These are phyloP conservation scores for Boletus rex-veris DNA, from an alignment of 768 basidiomycete genomes.

Conservation along the genomic window DNA sequence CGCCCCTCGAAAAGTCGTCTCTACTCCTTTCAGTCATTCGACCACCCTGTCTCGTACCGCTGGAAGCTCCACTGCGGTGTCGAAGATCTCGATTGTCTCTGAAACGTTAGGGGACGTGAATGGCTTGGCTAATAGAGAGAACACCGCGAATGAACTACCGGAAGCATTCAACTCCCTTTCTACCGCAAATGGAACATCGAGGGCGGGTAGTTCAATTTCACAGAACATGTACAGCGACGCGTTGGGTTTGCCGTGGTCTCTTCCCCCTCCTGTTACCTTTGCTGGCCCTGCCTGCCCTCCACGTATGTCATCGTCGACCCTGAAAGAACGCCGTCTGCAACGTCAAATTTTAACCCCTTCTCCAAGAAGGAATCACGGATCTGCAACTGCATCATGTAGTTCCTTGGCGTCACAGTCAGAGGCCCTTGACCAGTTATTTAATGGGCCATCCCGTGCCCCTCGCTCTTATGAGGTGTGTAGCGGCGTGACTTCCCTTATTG, in stretches of 20 bases:
- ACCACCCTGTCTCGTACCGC: constrained; percentile 6
- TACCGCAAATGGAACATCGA: constrained; percentile 4
- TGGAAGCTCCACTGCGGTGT: too few species aligned
- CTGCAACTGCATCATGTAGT: constrained; percentile 2
- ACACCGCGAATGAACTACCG: constrained; percentile 21
- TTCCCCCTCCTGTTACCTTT: constrained; percentile 45
- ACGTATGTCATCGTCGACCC: constrained; percentile 15
- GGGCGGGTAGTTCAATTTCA: constrained; percentile 4
- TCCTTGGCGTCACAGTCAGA: constrained; percentile 28
- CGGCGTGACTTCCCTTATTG: background rate
- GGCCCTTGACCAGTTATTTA: constrained; percentile 39
- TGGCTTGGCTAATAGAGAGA: constrained; percentile 35
- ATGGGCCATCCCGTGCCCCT: constrained; percentile 42
- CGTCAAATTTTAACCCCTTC: constrained; percentile 5
- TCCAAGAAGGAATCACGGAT: background rate
- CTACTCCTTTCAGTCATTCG: constrained; percentile 14
- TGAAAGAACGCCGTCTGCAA: constrained; percentile 9
- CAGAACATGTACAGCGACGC: constrained; percentile 4
- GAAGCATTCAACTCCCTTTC: constrained; percentile 2
- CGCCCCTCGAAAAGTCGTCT: constrained; percentile 8
- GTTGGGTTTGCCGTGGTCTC: constrained; percentile 26
- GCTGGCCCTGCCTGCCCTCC: constrained; percentile 47
- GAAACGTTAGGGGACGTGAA: too few species aligned
- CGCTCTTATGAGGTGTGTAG: constrained; percentile 19
- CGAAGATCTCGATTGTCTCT: too few species aligned